Evolutionary conservation across 1,284 basidiomycete species (phyloP).

Genomic region (Ganoderma meredithae): DNA sequence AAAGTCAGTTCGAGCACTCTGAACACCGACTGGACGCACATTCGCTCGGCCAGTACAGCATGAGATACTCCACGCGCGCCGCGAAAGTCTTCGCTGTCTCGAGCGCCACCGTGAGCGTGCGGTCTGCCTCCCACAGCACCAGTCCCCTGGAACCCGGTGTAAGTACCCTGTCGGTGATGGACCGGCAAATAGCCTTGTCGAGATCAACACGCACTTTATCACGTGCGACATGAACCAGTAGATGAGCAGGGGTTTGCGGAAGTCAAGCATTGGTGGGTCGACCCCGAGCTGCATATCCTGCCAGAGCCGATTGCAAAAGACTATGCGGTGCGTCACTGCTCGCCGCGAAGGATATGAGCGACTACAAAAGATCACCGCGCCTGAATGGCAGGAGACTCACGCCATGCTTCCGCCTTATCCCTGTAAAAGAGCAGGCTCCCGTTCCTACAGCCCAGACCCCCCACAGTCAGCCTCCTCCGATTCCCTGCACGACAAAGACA

Average conservation of each 20-base stretch:
- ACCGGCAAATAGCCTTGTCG: background rate
- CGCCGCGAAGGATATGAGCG: background rate
- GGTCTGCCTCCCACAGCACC: conserved; percentile 67
- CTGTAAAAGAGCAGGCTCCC: conserved; percentile 55
- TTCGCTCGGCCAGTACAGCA: conserved; percentile 69
- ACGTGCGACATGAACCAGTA: conserved; percentile 83
- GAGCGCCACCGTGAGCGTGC: conserved; percentile 64
- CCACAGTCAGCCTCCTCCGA: conserved; percentile 4
- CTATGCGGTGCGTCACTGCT: conserved; percentile 19
- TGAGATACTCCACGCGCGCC: conserved; percentile 67
- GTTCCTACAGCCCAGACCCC: background rate
- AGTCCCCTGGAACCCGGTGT: conserved; percentile 52
- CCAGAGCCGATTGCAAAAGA: conserved; percentile 5
- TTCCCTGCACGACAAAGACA: background rate
- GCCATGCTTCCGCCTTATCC: conserved; percentile 73
- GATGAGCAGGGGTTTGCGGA: conserved; percentile 61
- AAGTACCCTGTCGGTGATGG: conserved; percentile 1
- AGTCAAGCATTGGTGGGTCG: conserved; percentile 60
- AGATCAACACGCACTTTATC: conserved; percentile 51
- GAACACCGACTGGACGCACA: conserved; percentile 46
- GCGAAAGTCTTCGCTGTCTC: conserved; percentile 69
- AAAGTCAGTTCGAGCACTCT: background rate
- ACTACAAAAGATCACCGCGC: background rate
- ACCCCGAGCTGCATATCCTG: conserved; percentile 7
- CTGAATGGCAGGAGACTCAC: conserved; percentile 48